Conservation (phyloP, 352 stramenopile species). For the Globisporangium echinulatum region DNA sequence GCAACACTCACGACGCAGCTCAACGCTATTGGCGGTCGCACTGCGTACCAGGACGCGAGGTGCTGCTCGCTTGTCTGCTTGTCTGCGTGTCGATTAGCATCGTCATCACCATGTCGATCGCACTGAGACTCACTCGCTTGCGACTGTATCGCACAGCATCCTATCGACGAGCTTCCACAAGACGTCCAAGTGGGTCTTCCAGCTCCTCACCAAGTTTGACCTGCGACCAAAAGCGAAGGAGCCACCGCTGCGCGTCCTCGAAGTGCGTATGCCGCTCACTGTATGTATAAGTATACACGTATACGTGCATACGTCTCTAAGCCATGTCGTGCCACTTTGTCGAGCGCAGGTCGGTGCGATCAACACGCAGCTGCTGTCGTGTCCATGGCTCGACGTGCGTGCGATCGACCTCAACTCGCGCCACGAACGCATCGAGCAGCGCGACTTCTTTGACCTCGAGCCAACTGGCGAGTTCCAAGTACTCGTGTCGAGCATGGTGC, state of each 20-base stretch:
- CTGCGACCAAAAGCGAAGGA: slow-evolving; percentile 66
- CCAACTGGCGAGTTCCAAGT: slow-evolving; percentile 79
- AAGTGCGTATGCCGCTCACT: slow-evolving; percentile 26
- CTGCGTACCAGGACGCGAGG: slow-evolving; percentile 92
- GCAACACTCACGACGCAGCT: slow-evolving; percentile 67
- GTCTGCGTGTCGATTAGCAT: too few species aligned
- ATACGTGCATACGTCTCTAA: too few species aligned
- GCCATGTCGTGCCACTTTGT: slow-evolving; percentile 20
- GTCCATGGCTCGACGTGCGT: slow-evolving; percentile 87
- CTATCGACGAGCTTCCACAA: slow-evolving; percentile 92
- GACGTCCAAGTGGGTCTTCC: slow-evolving; percentile 94
- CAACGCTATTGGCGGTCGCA: slow-evolving; percentile 79
- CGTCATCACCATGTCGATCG: not conserved
- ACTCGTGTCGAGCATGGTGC: slow-evolving; percentile 90
- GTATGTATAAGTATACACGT: too few species aligned
- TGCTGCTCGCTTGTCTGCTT: slow-evolving; percentile 8
- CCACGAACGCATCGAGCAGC: slow-evolving; percentile 86
- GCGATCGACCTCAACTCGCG: slow-evolving; percentile 94
- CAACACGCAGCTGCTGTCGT: slow-evolving; percentile 95
- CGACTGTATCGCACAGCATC: slow-evolving; percentile 65
- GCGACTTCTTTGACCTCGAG: slow-evolving; percentile 88
- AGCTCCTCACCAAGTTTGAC: slow-evolving; percentile 77
- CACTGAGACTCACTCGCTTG: not conserved
- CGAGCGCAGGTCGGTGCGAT: slow-evolving; percentile 96
- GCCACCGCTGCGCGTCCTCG: slow-evolving; percentile 47